Evolutionary conservation across 306 rosid genomes (phyloP).

Genomic region (Erythrophleum fordii): DNA sequence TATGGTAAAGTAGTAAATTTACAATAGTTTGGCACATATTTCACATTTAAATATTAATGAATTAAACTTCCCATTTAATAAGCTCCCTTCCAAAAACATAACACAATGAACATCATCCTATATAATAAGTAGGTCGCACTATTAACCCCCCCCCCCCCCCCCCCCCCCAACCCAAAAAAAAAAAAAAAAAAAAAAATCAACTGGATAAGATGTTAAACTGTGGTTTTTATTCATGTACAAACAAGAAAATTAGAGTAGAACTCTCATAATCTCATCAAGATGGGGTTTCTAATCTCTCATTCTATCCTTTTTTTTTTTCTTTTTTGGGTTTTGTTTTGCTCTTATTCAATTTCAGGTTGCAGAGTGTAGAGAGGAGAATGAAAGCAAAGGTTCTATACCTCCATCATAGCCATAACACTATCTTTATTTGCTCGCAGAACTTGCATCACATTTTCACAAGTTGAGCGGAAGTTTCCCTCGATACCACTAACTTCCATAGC

Average conservation of each 20-base stretch:
- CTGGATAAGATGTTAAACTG: not conserved
- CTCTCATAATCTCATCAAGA: not conserved
- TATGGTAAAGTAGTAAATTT: too few species aligned
- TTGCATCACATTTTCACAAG: conserved; percentile 96
- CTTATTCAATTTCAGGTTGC: not conserved
- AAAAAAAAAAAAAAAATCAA: too few species aligned
- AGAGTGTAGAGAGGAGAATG: not conserved
- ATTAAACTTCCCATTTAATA: too few species aligned
- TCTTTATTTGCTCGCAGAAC: conserved; percentile 86
- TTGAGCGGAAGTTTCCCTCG: conserved; percentile 98
- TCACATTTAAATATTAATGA: too few species aligned
- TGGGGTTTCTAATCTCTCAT: not conserved
- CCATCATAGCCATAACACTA: conserved; percentile 99
- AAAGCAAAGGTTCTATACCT: conserved; percentile 57
- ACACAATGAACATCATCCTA: not conserved
- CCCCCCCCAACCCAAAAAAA: too few species aligned
- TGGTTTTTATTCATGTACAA: not conserved
- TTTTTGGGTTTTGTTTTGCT: not conserved
- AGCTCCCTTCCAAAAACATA: not conserved
- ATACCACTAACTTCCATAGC: conserved; percentile 99
- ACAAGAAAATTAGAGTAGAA: not conserved
- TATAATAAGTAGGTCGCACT: not conserved
- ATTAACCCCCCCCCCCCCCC: too few species aligned
- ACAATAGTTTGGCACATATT: too few species aligned
- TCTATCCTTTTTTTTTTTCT: too few species aligned